Conservation (phyloP, 208 protist genomes). For the Crithidia brevicula region DNA sequence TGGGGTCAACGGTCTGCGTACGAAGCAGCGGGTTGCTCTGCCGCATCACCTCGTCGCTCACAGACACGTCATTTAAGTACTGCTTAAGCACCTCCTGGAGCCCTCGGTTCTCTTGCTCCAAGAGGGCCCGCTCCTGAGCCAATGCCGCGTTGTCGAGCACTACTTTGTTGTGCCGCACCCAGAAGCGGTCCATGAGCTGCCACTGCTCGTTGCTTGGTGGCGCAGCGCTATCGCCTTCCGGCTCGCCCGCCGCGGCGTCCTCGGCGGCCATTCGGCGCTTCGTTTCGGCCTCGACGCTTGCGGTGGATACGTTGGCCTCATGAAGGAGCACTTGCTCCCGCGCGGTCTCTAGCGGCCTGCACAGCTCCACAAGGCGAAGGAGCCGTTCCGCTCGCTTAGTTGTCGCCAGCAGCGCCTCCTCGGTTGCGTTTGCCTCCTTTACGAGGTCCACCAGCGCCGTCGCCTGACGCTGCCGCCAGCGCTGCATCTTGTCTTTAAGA, state of each 20-base stretch:
- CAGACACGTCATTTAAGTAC: slow-evolving; percentile 96
- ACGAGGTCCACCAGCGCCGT: slow-evolving; percentile 89
- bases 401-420: slow-evolving; percentile 73
- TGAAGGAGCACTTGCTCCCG: slow-evolving; percentile 94
- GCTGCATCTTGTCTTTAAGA: slow-evolving; percentile 95
- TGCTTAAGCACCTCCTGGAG: slow-evolving; percentile 92
- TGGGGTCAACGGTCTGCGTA: slow-evolving; percentile 40
- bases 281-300: slow-evolving; percentile 79
- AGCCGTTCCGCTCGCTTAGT: slow-evolving; percentile 87
- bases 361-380: slow-evolving; percentile 93
- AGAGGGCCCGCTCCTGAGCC: slow-evolving; percentile 83
- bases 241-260: slow-evolving; percentile 27
- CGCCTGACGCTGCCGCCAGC: slow-evolving; percentile 89
- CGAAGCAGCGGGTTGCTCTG: slow-evolving; percentile 62
- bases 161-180: slow-evolving; percentile 96
- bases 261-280: slow-evolving; percentile 46
- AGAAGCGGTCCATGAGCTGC: slow-evolving; percentile 94
- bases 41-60: slow-evolving; percentile 93
- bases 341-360: slow-evolving; percentile 95
- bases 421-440: slow-evolving; percentile 83
- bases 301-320: slow-evolving; percentile 73
- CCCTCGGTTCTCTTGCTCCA: slow-evolving; percentile 91
- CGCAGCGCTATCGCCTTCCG: slow-evolving; percentile 6
- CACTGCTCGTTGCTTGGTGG: slow-evolving; percentile 72
- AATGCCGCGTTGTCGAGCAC: slow-evolving; percentile 95